A percentile compares a stretch with the other conserved stretches of the same genome.
phyloP scores from a whole-genome alignment of 2,329 filamentous ascomycete genomes.

The Fusarium compactum region DNA sequence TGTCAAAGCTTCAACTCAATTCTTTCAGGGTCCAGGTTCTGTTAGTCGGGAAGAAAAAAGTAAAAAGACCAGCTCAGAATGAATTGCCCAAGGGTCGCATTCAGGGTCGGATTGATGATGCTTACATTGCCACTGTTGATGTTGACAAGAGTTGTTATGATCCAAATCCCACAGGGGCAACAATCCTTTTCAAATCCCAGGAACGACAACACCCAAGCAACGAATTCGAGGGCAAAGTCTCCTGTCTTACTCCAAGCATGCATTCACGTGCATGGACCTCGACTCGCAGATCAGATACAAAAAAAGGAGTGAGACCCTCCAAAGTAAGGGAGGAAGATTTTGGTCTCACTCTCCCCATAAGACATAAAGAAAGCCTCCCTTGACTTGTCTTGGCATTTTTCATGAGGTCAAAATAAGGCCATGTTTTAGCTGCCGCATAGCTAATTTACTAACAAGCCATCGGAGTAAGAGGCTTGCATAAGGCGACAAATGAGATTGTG shows the following conservation, averaged over 20 bases:
- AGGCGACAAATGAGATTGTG: conserved; percentile 16
- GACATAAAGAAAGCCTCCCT: conserved; percentile 26
- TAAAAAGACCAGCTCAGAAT: not conserved
- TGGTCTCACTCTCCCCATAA: not conserved
- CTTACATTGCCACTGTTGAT: conserved; percentile 11
- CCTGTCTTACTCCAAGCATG: conserved; percentile 22
- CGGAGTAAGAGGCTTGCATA: conserved; percentile 13
- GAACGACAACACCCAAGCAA: conserved; percentile 19
- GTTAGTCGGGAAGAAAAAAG: not conserved
- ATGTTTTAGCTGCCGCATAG: conserved; percentile 2
- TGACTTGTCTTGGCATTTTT: conserved; percentile 13
- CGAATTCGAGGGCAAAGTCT: conserved; percentile 1
- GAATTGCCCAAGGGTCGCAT: not conserved
- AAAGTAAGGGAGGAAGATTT: conserved; percentile 27
- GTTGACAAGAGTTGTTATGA: conserved; percentile 27
- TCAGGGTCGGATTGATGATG: not conserved
- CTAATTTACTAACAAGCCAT: conserved; percentile 24
- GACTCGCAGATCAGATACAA: not conserved
- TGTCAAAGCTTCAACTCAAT: not conserved
- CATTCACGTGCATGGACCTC: not conserved
- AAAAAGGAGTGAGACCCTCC: not conserved
- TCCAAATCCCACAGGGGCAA: conserved; percentile 14
- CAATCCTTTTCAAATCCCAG: conserved; percentile 16
- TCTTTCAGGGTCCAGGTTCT: not conserved
- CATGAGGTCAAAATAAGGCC: conserved; percentile 2